Evolutionary conservation across 176 grass and related monocot species (phyloP).

Genomic region (Musa acuminata): DNA sequence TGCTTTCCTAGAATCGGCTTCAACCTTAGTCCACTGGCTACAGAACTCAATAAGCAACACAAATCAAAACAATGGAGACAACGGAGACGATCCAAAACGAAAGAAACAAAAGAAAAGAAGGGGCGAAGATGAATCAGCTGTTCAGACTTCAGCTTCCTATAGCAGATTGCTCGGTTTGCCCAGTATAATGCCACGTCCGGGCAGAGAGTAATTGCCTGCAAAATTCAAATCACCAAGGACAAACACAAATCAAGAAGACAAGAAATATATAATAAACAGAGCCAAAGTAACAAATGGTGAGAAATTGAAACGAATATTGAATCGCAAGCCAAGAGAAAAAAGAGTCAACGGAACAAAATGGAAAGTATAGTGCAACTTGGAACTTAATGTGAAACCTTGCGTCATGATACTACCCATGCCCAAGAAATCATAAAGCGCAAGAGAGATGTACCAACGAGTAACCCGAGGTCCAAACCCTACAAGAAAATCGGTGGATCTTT

Average conservation of each 20-base stretch:
- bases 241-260: neutral
- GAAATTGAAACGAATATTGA: neutral
- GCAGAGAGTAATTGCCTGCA: conserved; percentile 73
- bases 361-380: neutral
- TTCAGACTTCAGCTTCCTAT: conserved; percentile 67
- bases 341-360: neutral
- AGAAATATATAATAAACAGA: conserved; percentile 13
- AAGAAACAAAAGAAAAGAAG: conserved; percentile 25
- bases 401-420: too few species aligned
- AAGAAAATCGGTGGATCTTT: neutral
- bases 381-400: neutral
- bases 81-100: neutral
- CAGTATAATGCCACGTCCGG: conserved; percentile 60
- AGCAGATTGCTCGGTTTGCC: conserved; percentile 80
- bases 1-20: conserved; percentile 72
- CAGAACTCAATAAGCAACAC: conserved; percentile 19
- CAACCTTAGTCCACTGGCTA: conserved; percentile 71
- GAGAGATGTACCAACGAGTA: neutral
- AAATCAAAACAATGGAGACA: conserved; percentile 2
- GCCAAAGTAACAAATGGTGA: conserved; percentile 1
- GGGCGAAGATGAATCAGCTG: neutral
- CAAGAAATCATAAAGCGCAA: too few species aligned
- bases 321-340: neutral
- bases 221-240: conserved; percentile 27
- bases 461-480: neutral